These are phyloP conservation scores for Batrachochytrium dendrobatidis DNA, from an alignment of 371 early-diverging fungal genomes.

Conservation along the genomic window DNA sequence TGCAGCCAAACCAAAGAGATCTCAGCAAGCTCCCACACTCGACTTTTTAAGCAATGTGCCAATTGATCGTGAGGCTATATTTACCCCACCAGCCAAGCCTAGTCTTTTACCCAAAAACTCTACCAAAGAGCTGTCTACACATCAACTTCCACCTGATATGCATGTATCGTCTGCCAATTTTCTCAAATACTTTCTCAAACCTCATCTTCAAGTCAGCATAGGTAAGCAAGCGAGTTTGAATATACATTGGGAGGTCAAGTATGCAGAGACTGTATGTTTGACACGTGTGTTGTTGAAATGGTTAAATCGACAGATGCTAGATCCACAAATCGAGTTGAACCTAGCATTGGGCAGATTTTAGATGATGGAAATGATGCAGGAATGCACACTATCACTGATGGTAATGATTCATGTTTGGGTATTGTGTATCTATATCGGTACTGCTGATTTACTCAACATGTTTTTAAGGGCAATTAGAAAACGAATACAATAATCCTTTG, in stretches of 20 bases:
- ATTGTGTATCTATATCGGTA: not conserved
- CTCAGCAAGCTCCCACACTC: no score
- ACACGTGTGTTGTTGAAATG: no score
- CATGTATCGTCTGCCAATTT: constrained; percentile 79
- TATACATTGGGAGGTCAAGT: no score
- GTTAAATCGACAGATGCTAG: no score
- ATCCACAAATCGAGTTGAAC: no score
- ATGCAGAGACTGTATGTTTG: no score
- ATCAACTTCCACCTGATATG: constrained; percentile 78
- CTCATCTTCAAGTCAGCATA: constrained; percentile 51
- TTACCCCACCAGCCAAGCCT: not conserved
- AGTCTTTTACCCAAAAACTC: constrained; percentile 15
- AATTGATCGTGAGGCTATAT: constrained; percentile 38
- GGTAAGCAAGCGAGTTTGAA: no score
- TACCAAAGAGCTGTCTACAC: constrained; percentile 11
- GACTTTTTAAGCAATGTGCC: constrained; percentile 54
- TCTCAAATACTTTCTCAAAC: constrained; percentile 72
- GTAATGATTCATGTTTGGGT: no score
- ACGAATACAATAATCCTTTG: no score
- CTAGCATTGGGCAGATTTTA: no score
- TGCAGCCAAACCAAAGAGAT: constrained; percentile 24
- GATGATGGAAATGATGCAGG: no score
- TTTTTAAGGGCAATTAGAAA: constrained; percentile 20
- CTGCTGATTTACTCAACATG: constrained; percentile 15
- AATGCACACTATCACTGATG: no score